Evolutionary conservation across 2,329 filamentous ascomycete genomes (phyloP).

Genomic region (Aureobasidium sp.): DNA sequence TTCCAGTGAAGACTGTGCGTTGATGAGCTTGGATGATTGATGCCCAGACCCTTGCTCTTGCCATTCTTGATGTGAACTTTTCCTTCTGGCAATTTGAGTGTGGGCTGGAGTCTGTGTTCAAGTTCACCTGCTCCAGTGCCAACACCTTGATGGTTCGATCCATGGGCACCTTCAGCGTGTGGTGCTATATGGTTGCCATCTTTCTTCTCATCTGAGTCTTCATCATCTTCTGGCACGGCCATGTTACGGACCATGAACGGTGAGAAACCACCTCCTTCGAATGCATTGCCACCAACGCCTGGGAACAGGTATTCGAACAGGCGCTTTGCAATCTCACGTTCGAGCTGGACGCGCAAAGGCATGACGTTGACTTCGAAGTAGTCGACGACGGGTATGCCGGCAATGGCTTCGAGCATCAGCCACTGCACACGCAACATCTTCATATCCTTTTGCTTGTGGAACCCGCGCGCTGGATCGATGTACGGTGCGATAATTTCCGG

Average conservation of each 20-base stretch:
- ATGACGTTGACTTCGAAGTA: constrained; percentile 93
- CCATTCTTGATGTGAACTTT: constrained; percentile 17
- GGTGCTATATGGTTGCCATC: not conserved
- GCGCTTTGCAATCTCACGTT: constrained; percentile 84
- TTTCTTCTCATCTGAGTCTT: constrained; percentile 31
- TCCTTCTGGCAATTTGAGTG: constrained; percentile 50
- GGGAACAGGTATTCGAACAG: constrained; percentile 98
- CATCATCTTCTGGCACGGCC: constrained; percentile 36
- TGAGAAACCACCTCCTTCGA: constrained; percentile 48
- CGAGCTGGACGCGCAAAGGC: constrained; percentile 87
- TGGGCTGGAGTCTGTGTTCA: constrained; percentile 75
- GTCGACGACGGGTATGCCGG: constrained; percentile 93
- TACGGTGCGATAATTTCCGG: constrained; percentile 94
- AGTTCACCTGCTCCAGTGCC: constrained; percentile 62
- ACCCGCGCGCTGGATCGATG: constrained; percentile 52
- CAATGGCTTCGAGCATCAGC: constrained; percentile 97
- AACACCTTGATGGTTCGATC: constrained; percentile 33
- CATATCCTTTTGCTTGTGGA: constrained; percentile 52
- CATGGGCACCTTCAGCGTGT: not conserved
- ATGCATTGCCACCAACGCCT: constrained; percentile 51
- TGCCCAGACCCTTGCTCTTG: constrained; percentile 25
- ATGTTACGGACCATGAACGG: constrained; percentile 52
- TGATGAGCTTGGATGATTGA: constrained; percentile 15
- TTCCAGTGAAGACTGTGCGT: constrained; percentile 28
- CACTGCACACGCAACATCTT: constrained; percentile 94